phyloP scores from a whole-genome alignment of 768 basidiomycete genomes.

The Podaxis rugospora region DNA sequence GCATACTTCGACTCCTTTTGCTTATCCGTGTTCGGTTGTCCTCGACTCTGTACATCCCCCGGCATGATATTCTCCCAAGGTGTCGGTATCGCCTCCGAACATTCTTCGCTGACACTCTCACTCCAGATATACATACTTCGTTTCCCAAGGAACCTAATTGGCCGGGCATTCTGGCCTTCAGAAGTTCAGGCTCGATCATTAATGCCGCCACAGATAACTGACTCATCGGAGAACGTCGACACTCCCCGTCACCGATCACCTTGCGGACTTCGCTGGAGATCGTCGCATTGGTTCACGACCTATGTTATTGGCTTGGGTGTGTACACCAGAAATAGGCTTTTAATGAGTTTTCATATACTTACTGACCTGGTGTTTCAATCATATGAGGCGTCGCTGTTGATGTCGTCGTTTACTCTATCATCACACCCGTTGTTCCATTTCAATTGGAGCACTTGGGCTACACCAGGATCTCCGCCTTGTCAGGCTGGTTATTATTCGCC shows the following conservation, averaged over 20 bases:
- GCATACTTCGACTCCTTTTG: too few relatives aligned
- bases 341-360: background rate
- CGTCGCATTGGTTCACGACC: constrained; percentile 54
- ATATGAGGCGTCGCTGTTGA: constrained; percentile 41
- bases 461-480: constrained; percentile 39
- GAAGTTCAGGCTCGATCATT: background rate
- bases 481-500: constrained; percentile 59
- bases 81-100: background rate
- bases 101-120: background rate
- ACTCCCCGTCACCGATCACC: constrained; percentile 19
- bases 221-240: background rate
- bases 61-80: background rate
- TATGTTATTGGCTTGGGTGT: constrained; percentile 46
- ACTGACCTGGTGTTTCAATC: background rate
- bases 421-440: constrained; percentile 63
- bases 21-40: too few relatives aligned
- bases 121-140: background rate
- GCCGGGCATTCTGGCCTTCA: background rate
- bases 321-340: constrained; percentile 7
- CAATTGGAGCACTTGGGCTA: constrained; percentile 49
- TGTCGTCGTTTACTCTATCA: constrained; percentile 55
- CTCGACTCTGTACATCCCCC: background rate
- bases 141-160: background rate
- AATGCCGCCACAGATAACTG: background rate
- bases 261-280: constrained; percentile 50